Evolutionary conservation across 2,329 filamentous ascomycete genomes (phyloP), one percentile per base, ranked within the genome.

Genomic region (Xylariaceae sp.): DNA sequence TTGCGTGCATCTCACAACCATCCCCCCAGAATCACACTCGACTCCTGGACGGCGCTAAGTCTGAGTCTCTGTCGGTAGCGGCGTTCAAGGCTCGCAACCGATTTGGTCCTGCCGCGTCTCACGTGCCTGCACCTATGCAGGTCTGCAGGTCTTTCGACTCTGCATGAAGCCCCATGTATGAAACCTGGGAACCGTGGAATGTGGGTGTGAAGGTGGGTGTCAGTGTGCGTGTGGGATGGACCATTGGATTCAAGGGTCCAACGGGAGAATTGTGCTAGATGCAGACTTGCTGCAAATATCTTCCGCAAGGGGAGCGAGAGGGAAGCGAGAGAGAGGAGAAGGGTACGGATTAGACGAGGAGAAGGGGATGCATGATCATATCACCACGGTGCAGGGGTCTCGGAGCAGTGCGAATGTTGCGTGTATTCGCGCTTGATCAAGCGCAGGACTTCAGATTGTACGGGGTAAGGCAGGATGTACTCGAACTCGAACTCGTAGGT

Each of bases 1-100:
- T 64, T 61, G 58, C 60, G 58, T 64, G 64, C 60, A 65, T 53
- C 58, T 49, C 23, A 50, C 57, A 10, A 23, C 53, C 57, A 30
- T 30, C 35, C 34, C 62, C 62, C 42, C 10, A 42, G 37, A 9
- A 42, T 42, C 37, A 13, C 13, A 45, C 42, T n/a, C n/a, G 6
- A 11, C 42, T 45, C 10, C 42, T 45, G 34, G 49, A 51, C 58
- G 62, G 63, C 63, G 63, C 63, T 65, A 63, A 65, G 30, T 37
- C 30, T 48, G 47, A 51, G 51, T 45, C 48, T 44, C 30, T n/a
- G 42, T 53, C 55, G 55, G 52, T 53, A 58, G 53, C 53, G 50
- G 44, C 51, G 13, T 48, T 37, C 23, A 53, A 13, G 17, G 37
- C 23, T 37, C 30, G 11, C 58, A 34, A 34, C 30, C 35, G 23